phyloP scores from a whole-genome alignment of 139 green algal species.

The Diplosphaera chodatii region DNA sequence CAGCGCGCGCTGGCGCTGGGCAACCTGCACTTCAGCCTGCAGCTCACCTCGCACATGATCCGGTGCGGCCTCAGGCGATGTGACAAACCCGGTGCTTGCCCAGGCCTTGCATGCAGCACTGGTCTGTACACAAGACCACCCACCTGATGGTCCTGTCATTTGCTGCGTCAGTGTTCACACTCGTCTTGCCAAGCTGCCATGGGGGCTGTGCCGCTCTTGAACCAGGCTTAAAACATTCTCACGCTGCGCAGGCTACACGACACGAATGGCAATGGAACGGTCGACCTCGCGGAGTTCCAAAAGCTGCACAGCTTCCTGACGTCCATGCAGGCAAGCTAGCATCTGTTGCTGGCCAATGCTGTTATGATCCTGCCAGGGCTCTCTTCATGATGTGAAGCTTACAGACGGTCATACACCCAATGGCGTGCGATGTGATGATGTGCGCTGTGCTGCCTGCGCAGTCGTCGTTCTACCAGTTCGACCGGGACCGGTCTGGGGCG shows the following conservation, averaged over 20 bases:
- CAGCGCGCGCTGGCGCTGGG: constrained; percentile 39
- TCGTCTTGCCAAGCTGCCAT: no score
- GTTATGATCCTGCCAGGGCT: no score
- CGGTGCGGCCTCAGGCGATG: no score
- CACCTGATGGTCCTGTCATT: background rate
- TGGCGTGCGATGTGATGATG: no score
- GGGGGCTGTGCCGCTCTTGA: no score
- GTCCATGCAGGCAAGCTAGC: constrained; percentile 24
- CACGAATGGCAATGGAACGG: constrained; percentile 13
- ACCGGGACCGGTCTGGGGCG: constrained; percentile 14
- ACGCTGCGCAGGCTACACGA: constrained; percentile 28
- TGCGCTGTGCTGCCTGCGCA: no score
- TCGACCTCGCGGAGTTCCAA: constrained; percentile 32
- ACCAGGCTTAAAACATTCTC: background rate
- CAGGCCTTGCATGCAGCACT: background rate
- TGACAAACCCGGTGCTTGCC: no score
- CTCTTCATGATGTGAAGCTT: no score
- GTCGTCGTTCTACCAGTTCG: constrained; percentile 32
- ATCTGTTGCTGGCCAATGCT: no score
- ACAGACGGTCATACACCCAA: background rate
- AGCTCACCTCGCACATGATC: constrained; percentile 46
- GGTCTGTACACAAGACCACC: background rate
- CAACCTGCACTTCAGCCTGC: constrained; percentile 42
- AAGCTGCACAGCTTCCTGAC: constrained; percentile 49
- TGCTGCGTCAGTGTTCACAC: no score